Evolutionary conservation across 2,329 filamentous ascomycete genomes (phyloP), one percentile per base, ranked within the genome.

Genomic region (Iodosphaeria phyllophila): DNA sequence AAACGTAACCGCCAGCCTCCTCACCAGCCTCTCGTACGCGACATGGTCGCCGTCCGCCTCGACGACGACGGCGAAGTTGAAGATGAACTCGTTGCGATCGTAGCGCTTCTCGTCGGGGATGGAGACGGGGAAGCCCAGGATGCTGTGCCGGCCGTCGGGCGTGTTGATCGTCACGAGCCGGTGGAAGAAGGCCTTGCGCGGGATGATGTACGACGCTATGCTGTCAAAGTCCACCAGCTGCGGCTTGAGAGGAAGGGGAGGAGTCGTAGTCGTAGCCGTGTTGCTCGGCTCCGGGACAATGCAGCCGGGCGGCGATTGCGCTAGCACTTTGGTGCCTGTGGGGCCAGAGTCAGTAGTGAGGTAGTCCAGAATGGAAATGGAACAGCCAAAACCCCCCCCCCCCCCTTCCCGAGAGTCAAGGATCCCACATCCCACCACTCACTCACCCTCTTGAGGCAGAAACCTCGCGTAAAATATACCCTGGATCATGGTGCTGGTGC

Each of bases 11-110:
- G 86, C 89, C 25, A 95, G 60, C 39, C 92, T 79, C 35, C 76
- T 62, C 27, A 92, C 82, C 16, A 95, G 78, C 34, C 73, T 74
- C 48, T 84, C 80, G 46, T 82, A 92, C 17, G 74, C 75, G 24
- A 67, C 66, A 45, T 77, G 77, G 42, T 91, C 78, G 27, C 57
- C 54, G 25, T 62, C 58, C 23, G 51, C 51, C 25, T 76, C 66
- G 24, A 92, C 60, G 15, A 92, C 75, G 22, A 95, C 59, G 30
- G 82, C 83, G 44, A 95, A 92, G 50, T 95, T 95, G 66, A 95
- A 98, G 44, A 93, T 92, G 58, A 93, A 95, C 49, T 92, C 80
- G 51, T 92, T 92, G 30, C 89, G 74, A 42, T 76, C 70, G 43
- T 95, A 92, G 37, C 75, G 74, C n/a, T n/a, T n/a, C 28, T 72